Evolutionary conservation across 2,329 filamentous ascomycete genomes (phyloP).

Genomic region (Cladophialophora chaetospira): DNA sequence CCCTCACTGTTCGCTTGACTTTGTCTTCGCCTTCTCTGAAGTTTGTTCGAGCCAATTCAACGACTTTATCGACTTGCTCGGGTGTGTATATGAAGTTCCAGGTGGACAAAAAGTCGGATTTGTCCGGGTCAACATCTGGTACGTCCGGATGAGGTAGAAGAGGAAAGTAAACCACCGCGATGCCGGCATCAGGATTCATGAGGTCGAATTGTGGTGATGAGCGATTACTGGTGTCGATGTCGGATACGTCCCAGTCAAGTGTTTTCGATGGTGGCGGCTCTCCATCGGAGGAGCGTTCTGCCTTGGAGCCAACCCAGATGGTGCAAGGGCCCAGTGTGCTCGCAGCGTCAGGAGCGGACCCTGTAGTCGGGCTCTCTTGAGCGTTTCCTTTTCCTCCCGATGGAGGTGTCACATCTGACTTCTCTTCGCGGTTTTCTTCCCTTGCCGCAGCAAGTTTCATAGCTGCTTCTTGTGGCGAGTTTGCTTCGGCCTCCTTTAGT

Average conservation of each 20-base stretch:
- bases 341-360: constrained; percentile 47
- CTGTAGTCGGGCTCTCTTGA: constrained; percentile 46
- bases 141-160: constrained; percentile 77
- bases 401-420: constrained; percentile 26
- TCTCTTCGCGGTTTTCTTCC: constrained; percentile 39
- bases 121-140: constrained; percentile 77
- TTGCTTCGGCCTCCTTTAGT: constrained; percentile 68
- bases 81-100: constrained; percentile 98
- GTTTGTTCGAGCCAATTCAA: constrained; percentile 80
- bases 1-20: constrained; percentile 75
- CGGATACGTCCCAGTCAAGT: constrained; percentile 44
- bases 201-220: constrained; percentile 57
- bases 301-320: constrained; percentile 85
- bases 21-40: constrained; percentile 79
- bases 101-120: constrained; percentile 84
- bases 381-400: constrained; percentile 32
- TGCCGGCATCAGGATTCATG: constrained; percentile 75
- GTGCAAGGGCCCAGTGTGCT: constrained; percentile 77
- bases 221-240: constrained; percentile 54
- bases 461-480: constrained; percentile 62
- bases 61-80: constrained; percentile 82
- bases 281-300: constrained; percentile 65
- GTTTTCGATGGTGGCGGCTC: constrained; percentile 58
- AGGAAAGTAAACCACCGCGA: constrained; percentile 88
- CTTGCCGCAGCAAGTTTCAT: constrained; percentile 64